Percentiles rank a stretch among this genome's conserved stretches.
phyloP scores from a whole-genome alignment of 139 green algal species.

The Chlorella sorokiniana region DNA sequence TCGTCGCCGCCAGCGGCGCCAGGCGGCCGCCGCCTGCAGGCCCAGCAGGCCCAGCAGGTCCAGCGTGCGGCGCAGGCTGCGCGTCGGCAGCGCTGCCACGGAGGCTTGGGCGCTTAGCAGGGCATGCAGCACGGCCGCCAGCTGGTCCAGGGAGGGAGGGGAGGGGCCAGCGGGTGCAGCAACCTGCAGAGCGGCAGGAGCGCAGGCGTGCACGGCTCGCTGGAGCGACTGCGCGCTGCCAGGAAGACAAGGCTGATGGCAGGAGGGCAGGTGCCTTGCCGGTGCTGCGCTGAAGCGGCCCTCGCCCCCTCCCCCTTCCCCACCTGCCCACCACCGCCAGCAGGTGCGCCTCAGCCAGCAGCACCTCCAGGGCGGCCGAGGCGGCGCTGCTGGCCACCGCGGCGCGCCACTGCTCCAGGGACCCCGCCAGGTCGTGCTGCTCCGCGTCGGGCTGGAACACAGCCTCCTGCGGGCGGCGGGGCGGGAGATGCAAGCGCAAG shows the following conservation, averaged over 20 bases:
- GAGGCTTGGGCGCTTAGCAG: neutral
- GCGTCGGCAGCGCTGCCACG: neutral
- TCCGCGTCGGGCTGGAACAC: neutral
- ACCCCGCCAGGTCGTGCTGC: slow-evolving; percentile 7
- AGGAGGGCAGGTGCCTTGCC: neutral
- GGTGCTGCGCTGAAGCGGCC: neutral
- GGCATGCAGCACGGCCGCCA: slow-evolving; percentile 5
- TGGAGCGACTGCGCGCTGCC: neutral
- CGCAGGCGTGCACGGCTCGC: neutral
- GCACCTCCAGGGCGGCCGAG: neutral
- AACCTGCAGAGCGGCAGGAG: neutral
- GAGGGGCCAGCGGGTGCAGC: neutral
- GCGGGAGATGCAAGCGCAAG: neutral
- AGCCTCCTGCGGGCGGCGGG: slow-evolving; percentile 1
- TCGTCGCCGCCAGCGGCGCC: neutral
- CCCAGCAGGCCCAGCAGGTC: slow-evolving; percentile 19
- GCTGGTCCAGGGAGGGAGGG: neutral
- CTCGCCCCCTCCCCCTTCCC: neutral
- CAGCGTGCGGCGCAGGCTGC: slow-evolving; percentile 17
- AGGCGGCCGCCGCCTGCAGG: slow-evolving; percentile 8
- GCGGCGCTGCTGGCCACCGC: slow-evolving; percentile 1
- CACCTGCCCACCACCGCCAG: slow-evolving; percentile 14
- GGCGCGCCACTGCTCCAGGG: slow-evolving; percentile 13
- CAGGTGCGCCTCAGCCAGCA: neutral
- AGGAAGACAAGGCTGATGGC: neutral